Evolutionary conservation across 176 grass and related monocot species (phyloP), one percentile per base, ranked within the genome.

Genomic region (Oryza glaberrima): DNA sequence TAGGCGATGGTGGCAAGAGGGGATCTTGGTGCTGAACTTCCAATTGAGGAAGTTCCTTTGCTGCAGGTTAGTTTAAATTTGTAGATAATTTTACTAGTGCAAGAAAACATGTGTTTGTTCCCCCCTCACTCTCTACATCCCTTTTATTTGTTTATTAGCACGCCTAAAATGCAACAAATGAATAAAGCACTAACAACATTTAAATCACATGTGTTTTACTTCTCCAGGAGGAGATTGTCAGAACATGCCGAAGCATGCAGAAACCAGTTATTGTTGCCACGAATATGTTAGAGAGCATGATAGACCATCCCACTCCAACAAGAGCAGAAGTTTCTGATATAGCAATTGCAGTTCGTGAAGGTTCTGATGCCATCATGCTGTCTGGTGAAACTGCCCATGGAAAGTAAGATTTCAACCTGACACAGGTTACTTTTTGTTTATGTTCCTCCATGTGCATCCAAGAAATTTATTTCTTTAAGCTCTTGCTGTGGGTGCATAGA

Each of bases 271-370:
- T 99, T 89, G 96, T 99, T 3, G 96, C 94, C 23, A 99, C 96
- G 82, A 99, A 99, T 83, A 99, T 99, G 96, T 78, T 99, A 58
- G 96, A 99, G 76, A 99, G 96, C 88, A 99, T 99, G 96, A 99
- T 99, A 77, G 66, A 82, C 51, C 96, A 99, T 92, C 96, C 96
- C 77, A 99, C 94, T 82, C 96, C 96, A 58, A 99, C 96, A 38
- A 90, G 96, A 73, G 94, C 96, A 5, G 96, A 99, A 76, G 96
- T 99, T 74, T 99, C 96, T 75, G 94, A 99, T 76, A 99, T 99
- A 74, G 96, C 94, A 40, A 96, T 99, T 80, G 91, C 94, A 60
- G 96, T 99, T 8, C 88, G 90, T 34, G 96, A 99, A 90, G 94
- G 93, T 90, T 41, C 94, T 84, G 94, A 99, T 92, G 96, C 96